Conservation (phyloP, 2,329 filamentous ascomycete species). For the Dactylellina leptospora region DNA sequence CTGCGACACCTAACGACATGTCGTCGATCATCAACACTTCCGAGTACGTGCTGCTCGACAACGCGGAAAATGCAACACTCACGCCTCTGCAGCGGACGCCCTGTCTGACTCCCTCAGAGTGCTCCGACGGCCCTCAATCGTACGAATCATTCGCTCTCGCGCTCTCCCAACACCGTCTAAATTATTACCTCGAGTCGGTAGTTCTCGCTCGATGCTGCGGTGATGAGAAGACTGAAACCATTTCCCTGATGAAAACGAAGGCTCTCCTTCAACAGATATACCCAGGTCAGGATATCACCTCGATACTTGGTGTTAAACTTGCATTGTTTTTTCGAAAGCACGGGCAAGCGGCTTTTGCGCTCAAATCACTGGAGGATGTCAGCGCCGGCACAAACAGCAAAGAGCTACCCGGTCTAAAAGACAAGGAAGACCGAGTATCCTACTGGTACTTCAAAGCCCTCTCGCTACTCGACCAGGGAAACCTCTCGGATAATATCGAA, state of each 20-base stretch:
- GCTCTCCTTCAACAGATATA: slow-evolving; percentile 10
- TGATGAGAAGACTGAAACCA: slow-evolving; percentile 2
- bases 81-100: slow-evolving; percentile 13
- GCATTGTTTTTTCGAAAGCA: slow-evolving; percentile 20
- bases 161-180: slow-evolving; percentile 4
- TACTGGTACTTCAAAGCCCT: slow-evolving; percentile 33
- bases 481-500: background rate
- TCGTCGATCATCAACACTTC: slow-evolving; percentile 39
- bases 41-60: slow-evolving; percentile 38
- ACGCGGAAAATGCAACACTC: slow-evolving; percentile 45
- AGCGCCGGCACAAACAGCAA: background rate
- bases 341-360: background rate
- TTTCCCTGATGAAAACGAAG: slow-evolving; percentile 1
- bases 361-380: background rate
- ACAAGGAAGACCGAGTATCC: slow-evolving; percentile 1
- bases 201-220: slow-evolving; percentile 9
- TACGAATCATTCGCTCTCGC: slow-evolving; percentile 26
- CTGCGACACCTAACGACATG: slow-evolving; percentile 24
- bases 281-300: slow-evolving; percentile 10
- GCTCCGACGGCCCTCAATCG: slow-evolving; percentile 2
- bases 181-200: slow-evolving; percentile 29
- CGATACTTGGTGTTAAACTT: background rate
- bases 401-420: slow-evolving; percentile 4
- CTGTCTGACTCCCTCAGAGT: slow-evolving; percentile 20
- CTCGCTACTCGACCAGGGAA: slow-evolving; percentile 7